A percentile compares a stretch with the other conserved stretches of the same genome.
These are phyloP conservation scores for Acanthamoeba polyphaga DNA, from an alignment of 208 protist genomes.

Conservation along the genomic window DNA sequence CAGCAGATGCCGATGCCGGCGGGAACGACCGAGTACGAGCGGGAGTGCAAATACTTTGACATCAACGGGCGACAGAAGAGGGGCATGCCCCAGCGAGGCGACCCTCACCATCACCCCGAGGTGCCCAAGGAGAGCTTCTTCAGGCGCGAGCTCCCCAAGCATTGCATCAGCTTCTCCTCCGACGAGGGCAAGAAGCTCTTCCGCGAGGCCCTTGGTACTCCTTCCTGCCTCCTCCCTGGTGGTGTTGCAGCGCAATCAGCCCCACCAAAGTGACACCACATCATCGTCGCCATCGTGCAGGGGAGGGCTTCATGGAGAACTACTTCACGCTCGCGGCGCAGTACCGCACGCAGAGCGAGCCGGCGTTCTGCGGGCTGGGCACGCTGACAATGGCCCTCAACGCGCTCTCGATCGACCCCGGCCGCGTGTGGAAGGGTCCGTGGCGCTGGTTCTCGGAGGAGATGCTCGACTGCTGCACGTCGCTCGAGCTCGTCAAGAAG, in stretches of 20 bases:
- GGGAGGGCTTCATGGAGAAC: slow-evolving; percentile 37
- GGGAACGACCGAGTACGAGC: neutral
- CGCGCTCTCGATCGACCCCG: slow-evolving; percentile 89
- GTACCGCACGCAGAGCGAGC: slow-evolving; percentile 2
- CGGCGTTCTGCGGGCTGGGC: slow-evolving; percentile 87
- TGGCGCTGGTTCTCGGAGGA: slow-evolving; percentile 92
- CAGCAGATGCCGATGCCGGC: neutral
- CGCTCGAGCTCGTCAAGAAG: slow-evolving; percentile 84
- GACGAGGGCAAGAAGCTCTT: neutral
- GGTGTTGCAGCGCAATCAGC: neutral
- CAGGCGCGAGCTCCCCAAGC: neutral
- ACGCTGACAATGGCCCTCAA: slow-evolving; percentile 92
- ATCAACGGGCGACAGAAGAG: neutral
- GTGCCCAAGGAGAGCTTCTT: slow-evolving; percentile 44
- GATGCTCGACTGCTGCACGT: slow-evolving; percentile 90
- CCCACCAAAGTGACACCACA: neutral
- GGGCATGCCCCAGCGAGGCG: neutral
- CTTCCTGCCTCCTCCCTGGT: neutral
- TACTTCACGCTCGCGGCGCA: neutral
- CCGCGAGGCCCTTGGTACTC: neutral
- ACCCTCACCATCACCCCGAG: slow-evolving; percentile 7
- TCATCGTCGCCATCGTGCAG: neutral
- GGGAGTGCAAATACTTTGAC: slow-evolving; percentile 6
- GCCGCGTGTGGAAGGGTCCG: slow-evolving; percentile 91
- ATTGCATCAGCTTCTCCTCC: slow-evolving; percentile 6